Evolutionary conservation across 345 rosid genomes (phyloP).

Genomic region (Gynandropsis gynandra): DNA sequence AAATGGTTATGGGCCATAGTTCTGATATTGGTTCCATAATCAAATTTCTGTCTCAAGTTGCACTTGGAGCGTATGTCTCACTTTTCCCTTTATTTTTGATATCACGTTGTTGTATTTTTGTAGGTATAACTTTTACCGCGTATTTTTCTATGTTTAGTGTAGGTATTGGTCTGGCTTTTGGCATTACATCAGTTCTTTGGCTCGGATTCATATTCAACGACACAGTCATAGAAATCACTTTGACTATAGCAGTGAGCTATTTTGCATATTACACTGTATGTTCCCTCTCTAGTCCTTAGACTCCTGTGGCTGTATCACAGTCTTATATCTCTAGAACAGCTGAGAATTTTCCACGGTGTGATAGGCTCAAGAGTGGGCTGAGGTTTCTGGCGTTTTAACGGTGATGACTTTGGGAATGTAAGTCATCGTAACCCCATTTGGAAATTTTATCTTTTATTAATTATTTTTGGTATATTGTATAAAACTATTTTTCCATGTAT

Average conservation of each 20-base stretch:
- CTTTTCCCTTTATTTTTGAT: conserved; percentile 8
- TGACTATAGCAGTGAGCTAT: conserved; percentile 94
- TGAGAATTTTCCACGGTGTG: conserved; percentile 22
- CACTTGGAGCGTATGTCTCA: conserved; percentile 91
- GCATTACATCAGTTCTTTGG: conserved; percentile 86
- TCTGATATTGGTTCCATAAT: conserved; percentile 48
- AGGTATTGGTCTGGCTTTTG: conserved; percentile 83
- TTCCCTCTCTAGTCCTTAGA: conserved; percentile 25
- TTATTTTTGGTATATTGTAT: conserved; percentile 9
- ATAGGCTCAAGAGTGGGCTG: conserved; percentile 88
- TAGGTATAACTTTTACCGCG: conserved; percentile 18
- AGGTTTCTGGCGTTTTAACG: conserved; percentile 86
- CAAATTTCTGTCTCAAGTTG: conserved; percentile 55
- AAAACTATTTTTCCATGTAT: conserved; percentile 46
- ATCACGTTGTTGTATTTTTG: background rate
- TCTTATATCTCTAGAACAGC: conserved; percentile 7
- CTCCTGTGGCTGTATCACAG: background rate
- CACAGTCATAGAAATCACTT: conserved; percentile 80
- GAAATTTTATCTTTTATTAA: background rate
- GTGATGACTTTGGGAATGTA: conserved; percentile 99
- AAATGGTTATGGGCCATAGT: conserved; percentile 69
- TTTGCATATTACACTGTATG: conserved; percentile 79
- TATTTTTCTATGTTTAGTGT: conserved; percentile 51
- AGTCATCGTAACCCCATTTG: conserved; percentile 25
- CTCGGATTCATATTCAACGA: conserved; percentile 88